Conservation (phyloP, 192 early-diverging fungal genomes). For the Spizellomyces punctatus region DNA sequence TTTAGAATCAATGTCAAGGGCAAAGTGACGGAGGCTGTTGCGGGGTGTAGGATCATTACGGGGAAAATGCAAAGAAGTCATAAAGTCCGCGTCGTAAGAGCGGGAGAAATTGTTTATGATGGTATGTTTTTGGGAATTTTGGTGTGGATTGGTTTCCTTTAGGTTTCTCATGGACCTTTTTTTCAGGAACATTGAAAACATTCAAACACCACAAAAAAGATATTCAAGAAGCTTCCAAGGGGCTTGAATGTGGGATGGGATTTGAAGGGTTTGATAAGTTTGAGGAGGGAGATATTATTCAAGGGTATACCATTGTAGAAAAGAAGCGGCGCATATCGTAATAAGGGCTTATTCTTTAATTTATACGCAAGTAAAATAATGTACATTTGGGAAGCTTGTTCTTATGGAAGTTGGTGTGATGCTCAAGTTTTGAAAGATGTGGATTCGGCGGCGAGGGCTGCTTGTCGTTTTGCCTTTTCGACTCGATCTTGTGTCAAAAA, state of each 20-base stretch:
- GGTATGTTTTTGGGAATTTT: constrained; percentile 46
- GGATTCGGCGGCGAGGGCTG: not conserved
- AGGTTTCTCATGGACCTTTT: not conserved
- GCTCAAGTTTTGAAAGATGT: too few species aligned
- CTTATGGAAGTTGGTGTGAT: too few species aligned
- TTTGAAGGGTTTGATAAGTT: constrained; percentile 83
- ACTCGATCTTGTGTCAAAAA: constrained; percentile 29
- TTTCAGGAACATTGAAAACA: constrained; percentile 59
- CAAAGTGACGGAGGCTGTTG: constrained; percentile 69
- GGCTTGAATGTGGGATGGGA: constrained; percentile 93
- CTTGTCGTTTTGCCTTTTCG: constrained; percentile 36
- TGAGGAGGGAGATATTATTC: constrained; percentile 71
- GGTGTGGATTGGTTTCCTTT: not conserved
- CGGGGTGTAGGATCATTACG: constrained; percentile 81
- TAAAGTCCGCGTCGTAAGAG: constrained; percentile 68
- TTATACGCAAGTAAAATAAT: not conserved
- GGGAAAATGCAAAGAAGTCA: constrained; percentile 68
- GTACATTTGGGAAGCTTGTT: too few species aligned
- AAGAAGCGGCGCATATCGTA: constrained; percentile 29
- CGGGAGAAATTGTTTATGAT: constrained; percentile 69
- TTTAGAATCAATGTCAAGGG: constrained; percentile 84
- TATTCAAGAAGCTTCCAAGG: constrained; percentile 85
- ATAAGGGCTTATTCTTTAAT: not conserved
- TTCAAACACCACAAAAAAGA: constrained; percentile 91
- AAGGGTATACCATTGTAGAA: constrained; percentile 17